Base-by-base conservation (phyloP, 257 asterid genomes). In the Misopates orontium region DNA sequence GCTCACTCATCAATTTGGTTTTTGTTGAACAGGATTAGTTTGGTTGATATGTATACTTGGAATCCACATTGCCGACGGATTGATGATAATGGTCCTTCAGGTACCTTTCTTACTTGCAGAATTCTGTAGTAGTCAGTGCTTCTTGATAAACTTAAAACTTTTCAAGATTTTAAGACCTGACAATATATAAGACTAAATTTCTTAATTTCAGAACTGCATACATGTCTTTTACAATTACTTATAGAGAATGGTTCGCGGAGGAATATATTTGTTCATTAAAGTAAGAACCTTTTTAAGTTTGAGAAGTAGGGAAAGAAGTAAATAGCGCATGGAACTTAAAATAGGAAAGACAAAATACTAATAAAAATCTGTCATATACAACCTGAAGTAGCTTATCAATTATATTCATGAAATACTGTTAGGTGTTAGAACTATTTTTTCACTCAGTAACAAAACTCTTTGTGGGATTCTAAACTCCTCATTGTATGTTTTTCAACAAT, bases 21-120 rank as follows among this genome's bases (percentile, higher is more conserved):
- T 9, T 77, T 69, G 20, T 68, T 64, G 51, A 60, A 75, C 86
- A 90, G 97, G 66, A 57, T 47, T 73, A 87, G 87, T 63, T 69
- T 90, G 83, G 82, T 87, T 64, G 93, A 89, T 73, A 76, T 85
- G 87, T 86, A 80, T 76, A 79, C 95, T 21, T 89, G 95, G 97
- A 87, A 79, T 71, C 89, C 97, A 66, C 95, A 89, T 75, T 87
- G 94, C 65, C 73, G 72, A 60, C 78, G 82, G 70, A 67, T 72
- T 51, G 97, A 89, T 25, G 85, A 85, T 24, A 64, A 68, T 68
- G 77, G 83, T 71, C 63, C 90, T 24, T 66, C 89, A 78, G 95
- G 95, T 89, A 78, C 75, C 70, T 60, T 51, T 25, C 64, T 36
- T 49, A 65, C 55, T 20, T 20, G 54, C 41, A 10, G 21, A 54